Percentiles rank a stretch among this genome's conserved stretches.
Conservation (phyloP, 257 asterid species). For the Scutellaria galericulata region DNA sequence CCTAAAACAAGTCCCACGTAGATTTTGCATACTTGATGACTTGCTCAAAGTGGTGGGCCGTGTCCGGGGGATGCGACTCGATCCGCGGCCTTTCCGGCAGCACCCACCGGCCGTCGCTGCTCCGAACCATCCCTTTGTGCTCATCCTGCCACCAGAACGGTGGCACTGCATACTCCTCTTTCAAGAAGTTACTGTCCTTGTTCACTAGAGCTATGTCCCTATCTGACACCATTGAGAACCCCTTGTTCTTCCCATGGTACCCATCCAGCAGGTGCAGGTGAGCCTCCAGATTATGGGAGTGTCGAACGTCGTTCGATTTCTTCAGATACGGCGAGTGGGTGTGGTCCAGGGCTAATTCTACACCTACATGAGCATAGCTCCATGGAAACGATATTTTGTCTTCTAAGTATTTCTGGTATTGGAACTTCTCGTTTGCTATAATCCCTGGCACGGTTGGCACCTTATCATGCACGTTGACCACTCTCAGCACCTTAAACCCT, state of each 20-base stretch:
- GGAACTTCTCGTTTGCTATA: conserved; percentile 68
- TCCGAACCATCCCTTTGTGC: conserved; percentile 77
- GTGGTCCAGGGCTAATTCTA: conserved; percentile 63
- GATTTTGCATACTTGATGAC: conserved; percentile 62
- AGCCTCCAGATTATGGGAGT: conserved; percentile 71
- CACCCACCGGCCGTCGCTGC: conserved; percentile 64
- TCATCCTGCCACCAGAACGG: conserved; percentile 84
- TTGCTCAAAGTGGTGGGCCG: conserved; percentile 78
- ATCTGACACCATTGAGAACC: conserved; percentile 40
- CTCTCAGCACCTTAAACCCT: conserved; percentile 59
- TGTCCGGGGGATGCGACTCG: conserved; percentile 78
- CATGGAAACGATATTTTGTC: conserved; percentile 62
- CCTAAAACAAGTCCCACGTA: conserved; percentile 45
- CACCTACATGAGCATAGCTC: conserved; percentile 87
- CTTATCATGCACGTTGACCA: conserved; percentile 62
- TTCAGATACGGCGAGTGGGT: conserved; percentile 60
- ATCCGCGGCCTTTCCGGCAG: conserved; percentile 67
- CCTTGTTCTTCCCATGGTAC: conserved; percentile 52
- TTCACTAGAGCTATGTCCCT: conserved; percentile 76
- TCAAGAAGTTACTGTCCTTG: conserved; percentile 64
- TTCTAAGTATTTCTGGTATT: conserved; percentile 58
- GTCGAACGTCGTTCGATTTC: conserved; percentile 43
- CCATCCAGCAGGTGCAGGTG: conserved; percentile 73
- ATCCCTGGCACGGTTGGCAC: conserved; percentile 78
- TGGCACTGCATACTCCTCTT: conserved; percentile 56